Evolutionary conservation across 1,139 yeast genomes (phyloP).

Genomic region (Yamadazyma triangularis): DNA sequence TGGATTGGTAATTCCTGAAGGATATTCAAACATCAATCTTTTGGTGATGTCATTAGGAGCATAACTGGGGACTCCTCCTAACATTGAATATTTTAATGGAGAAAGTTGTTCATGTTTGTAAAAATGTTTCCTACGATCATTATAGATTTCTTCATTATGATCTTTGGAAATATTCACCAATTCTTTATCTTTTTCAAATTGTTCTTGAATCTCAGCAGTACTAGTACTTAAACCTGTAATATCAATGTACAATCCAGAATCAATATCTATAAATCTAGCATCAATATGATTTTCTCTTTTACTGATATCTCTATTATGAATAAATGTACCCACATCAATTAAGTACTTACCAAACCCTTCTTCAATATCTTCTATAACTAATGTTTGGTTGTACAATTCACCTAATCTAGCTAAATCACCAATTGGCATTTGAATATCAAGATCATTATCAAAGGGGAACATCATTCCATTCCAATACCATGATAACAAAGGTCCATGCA

Average conservation of each 20-base stretch:
- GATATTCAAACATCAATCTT: slow-evolving; percentile 23
- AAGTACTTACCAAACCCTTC: slow-evolving; percentile 26
- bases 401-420: slow-evolving; percentile 22
- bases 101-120: slow-evolving; percentile 32
- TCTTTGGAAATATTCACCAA: slow-evolving; percentile 9
- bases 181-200: slow-evolving; percentile 12
- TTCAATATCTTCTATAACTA: slow-evolving; percentile 24
- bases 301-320: slow-evolving; percentile 29
- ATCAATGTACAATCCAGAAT: slow-evolving; percentile 30
- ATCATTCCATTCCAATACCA: slow-evolving; percentile 38
- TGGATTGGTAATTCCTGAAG: slow-evolving; percentile 17
- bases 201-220: slow-evolving; percentile 10
- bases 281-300: slow-evolving; percentile 26
- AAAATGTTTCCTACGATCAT: slow-evolving; percentile 32
- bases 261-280: slow-evolving; percentile 31
- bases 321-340: slow-evolving; percentile 24
- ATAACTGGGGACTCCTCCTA: slow-evolving; percentile 26
- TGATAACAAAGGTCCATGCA: slow-evolving; percentile 30
- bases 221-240: slow-evolving; percentile 24
- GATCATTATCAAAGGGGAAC: slow-evolving; percentile 30
- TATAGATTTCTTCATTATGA: slow-evolving; percentile 20
- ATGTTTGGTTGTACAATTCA: slow-evolving; percentile 28
- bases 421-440: slow-evolving; percentile 30
- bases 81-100: slow-evolving; percentile 26
- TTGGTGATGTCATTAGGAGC: slow-evolving; percentile 21